These are phyloP conservation scores for Trichoderma erinaceum DNA, from an alignment of 495 filamentous ascomycete species.

Conservation along the genomic window DNA sequence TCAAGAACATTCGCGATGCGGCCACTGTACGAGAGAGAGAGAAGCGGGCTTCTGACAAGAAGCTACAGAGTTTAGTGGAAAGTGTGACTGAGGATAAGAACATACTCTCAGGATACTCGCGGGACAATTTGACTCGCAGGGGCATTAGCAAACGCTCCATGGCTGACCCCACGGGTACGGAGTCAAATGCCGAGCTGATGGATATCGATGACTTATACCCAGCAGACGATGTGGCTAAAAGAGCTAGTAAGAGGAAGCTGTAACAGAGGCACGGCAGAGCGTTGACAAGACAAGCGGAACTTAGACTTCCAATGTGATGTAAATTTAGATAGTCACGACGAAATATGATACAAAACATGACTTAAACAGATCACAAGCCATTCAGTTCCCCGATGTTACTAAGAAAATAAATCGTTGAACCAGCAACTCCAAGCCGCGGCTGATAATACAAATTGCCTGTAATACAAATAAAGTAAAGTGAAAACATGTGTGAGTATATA, in stretches of 20 bases:
- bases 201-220: constrained; percentile 26
- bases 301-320: not conserved
- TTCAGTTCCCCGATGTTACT: not conserved
- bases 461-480: not conserved
- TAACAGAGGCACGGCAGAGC: constrained; percentile 14
- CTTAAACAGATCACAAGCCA: not conserved
- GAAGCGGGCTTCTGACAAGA: constrained; percentile 37
- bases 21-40: constrained; percentile 51
- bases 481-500: too few relatives aligned
- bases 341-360: constrained; percentile 1
- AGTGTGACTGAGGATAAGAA: constrained; percentile 32
- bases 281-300: not conserved
- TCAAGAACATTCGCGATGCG: constrained; percentile 49
- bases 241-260: constrained; percentile 34
- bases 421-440: constrained; percentile 1
- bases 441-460: not conserved
- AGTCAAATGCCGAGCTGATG: constrained; percentile 20
- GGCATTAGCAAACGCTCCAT: constrained; percentile 1
- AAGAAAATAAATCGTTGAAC: not conserved
- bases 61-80: constrained; percentile 42
- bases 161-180: not conserved
- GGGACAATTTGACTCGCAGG: constrained; percentile 3
- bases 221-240: constrained; percentile 33
- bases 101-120: not conserved
- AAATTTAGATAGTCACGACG: not conserved